phyloP scores from a whole-genome alignment of 75 land plant genomes.

The Cunninghamia lanceolata region DNA sequence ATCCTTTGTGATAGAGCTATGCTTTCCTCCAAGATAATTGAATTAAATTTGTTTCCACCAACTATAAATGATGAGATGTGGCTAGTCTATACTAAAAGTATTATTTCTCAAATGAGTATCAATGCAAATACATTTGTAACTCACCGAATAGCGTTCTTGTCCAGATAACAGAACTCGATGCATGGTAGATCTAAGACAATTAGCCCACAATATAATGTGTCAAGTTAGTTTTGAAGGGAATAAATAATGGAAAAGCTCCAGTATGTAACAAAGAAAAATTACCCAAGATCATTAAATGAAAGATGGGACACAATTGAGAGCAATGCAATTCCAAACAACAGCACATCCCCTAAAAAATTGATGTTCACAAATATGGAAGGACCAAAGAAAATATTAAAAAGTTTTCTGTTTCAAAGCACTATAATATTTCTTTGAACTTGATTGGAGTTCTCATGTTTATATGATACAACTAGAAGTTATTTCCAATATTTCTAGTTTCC shows the following conservation, averaged over 20 bases:
- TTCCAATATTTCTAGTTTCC: not conserved
- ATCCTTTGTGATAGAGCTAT: not conserved
- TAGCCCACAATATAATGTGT: not conserved
- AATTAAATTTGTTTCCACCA: not conserved
- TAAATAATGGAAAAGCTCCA: not conserved
- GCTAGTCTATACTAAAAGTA: not conserved
- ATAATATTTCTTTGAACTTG: not conserved
- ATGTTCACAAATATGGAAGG: not conserved
- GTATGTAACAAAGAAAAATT: not conserved
- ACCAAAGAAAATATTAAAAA: not conserved
- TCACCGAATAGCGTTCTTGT: constrained; percentile 10
- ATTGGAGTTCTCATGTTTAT: not conserved
- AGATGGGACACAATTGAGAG: not conserved
- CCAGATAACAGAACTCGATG: constrained; percentile 13
- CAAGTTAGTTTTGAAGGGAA: not conserved
- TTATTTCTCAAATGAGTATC: not conserved
- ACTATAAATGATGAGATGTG: not conserved
- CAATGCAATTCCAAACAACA: not conserved
- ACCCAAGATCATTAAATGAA: not conserved
- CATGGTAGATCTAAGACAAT: constrained; percentile 6
- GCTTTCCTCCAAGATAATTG: not conserved
- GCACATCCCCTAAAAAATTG: not conserved
- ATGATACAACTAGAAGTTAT: not conserved
- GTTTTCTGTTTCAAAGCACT: not conserved
- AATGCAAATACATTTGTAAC: not conserved